A percentile compares a stretch with the other conserved stretches of the same genome.
phyloP scores from a whole-genome alignment of 2,329 filamentous ascomycete genomes.

The Verruconis gallopava region DNA sequence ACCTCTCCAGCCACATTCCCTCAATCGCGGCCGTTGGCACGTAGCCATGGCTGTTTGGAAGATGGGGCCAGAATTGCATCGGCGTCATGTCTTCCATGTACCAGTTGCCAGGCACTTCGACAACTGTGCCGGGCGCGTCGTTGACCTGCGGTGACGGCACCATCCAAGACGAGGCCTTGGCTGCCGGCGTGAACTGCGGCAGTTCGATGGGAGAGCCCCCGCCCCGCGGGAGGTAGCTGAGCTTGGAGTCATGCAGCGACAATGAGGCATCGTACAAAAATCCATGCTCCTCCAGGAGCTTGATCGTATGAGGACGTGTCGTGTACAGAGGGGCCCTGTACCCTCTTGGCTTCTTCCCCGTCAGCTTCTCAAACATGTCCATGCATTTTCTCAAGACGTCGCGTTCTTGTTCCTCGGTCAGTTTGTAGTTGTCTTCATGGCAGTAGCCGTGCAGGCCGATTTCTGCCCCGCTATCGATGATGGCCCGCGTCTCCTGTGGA shows the following conservation, averaged over 20 bases:
- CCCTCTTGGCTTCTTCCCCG: conserved; percentile 33
- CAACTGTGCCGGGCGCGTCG: conserved; percentile 19
- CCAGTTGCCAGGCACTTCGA: conserved; percentile 39
- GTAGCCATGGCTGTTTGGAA: conserved; percentile 43
- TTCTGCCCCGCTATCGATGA: conserved; percentile 40
- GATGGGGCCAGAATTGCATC: conserved; percentile 33
- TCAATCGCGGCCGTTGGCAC: conserved; percentile 44
- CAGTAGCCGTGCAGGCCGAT: conserved; percentile 39
- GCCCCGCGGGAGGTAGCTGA: conserved; percentile 33
- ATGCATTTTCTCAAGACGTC: conserved; percentile 39
- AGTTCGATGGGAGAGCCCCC: conserved; percentile 25
- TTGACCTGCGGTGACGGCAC: conserved; percentile 22
- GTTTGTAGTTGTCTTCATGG: conserved; percentile 34
- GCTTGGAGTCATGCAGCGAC: conserved; percentile 36
- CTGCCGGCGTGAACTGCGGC: conserved; percentile 27
- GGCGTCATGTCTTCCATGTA: conserved; percentile 41
- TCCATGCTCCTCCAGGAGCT: conserved; percentile 33
- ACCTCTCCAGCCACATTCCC: conserved; percentile 48
- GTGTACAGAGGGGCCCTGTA: conserved; percentile 42
- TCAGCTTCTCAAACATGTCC: conserved; percentile 28
- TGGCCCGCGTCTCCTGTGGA: conserved; percentile 35
- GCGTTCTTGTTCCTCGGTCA: conserved; percentile 36
- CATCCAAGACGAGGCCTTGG: conserved; percentile 33
- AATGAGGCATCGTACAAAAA: conserved; percentile 41
- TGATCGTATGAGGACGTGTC: conserved; percentile 35